Evolutionary conservation across 2,329 filamentous ascomycete species (phyloP), one percentile per base, ranked within the genome.

Genomic region (Phoma herbarum): DNA sequence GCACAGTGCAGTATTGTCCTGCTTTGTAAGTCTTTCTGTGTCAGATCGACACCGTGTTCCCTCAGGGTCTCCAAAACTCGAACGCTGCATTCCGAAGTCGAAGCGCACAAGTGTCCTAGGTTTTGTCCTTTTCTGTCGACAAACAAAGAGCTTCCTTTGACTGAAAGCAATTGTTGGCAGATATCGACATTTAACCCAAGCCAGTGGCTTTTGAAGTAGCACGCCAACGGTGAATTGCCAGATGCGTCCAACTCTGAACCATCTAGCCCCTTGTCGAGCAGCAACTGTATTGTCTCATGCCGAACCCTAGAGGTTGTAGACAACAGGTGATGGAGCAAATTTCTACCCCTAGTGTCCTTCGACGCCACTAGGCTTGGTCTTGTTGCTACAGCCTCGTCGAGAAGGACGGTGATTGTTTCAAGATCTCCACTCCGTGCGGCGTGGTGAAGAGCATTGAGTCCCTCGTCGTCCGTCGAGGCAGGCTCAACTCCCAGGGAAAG

Each of bases 371-470:
- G 43, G 26, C 43, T 45, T 45, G 43, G 25, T 29, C 4, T 11
- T 45, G 43, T 43, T 43, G 41, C 12, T 23, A 14, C 3, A 16
- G 41, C 41, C 26, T 22, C 37, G 29, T 57, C 26, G 29, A 59
- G 56, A 43, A 62, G 41, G 26, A 57, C 14, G 11, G 22, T 20
- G 23, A 59, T 59, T 37, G 48, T 62, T 43, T 50, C 25, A 43
- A 46, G 18, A 22, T 57, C 44, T 37, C 55, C 31, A 57, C 55
- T 62, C 12, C 25, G 48, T 26, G 59, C 52, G 39, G 59, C 55
- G 37, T 62, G 39, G 37, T 62, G 59, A 53, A 62, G 56, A 42
- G 55, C 47, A 37, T 62, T 56, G 44, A 62, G 59, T 11, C 59
- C 56, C 28, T 57, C n/a, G 37, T 28, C 20, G 23, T 62, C 55